Evolutionary conservation across 306 rosid species (phyloP), one percentile per base, ranked within the genome.

Genomic region (Hylodesmum podocarpum): DNA sequence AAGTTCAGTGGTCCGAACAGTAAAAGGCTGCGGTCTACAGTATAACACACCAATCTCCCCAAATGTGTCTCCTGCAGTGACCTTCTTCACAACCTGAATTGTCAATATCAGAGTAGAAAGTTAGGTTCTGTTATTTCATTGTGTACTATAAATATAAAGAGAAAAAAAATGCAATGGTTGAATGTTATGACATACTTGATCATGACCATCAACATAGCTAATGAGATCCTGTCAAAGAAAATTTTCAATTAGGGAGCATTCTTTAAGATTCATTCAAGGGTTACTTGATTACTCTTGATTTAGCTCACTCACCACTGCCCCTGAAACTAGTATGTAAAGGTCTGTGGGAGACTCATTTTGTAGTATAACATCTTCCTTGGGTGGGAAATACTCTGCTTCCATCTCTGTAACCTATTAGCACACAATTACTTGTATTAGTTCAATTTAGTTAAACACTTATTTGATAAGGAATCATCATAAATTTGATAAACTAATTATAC

Each of bases 331-430:
- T 53, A 91, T 78, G 34, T 93, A 91, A 50, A 91, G 91, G 77
- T 91, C 93, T 12, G 93, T 89, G 11, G 88, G 91, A 49, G 89
- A 87, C 78, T 93, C 98, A 49, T 87, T 93, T 82, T 91, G 93
- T 68, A 91, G 82, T 43, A 91, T 86, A 27, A 93, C 85, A 69
- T 93, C 91, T 87, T 91, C 97, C 61, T 76, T 93, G 0, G 98
- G 98, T 63, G 98, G 97, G 70, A 88, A 93, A 66, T 85, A 93
- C 81, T 88, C 93, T 0, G 93, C 96, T 47, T 93, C 98, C 79
- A 85, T 86, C 59, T 91, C 97, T 24, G 93, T 80, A 21, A 84
- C 97, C 98, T 91, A 71, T 18, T 47, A 16, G 4, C 4, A 40
- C 16, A 50, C n/a, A 75, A 25, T 46, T 25, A 57, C 24, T 55